Conservation (phyloP, 2,329 filamentous ascomycete genomes). For the Fusarium sp. region DNA sequence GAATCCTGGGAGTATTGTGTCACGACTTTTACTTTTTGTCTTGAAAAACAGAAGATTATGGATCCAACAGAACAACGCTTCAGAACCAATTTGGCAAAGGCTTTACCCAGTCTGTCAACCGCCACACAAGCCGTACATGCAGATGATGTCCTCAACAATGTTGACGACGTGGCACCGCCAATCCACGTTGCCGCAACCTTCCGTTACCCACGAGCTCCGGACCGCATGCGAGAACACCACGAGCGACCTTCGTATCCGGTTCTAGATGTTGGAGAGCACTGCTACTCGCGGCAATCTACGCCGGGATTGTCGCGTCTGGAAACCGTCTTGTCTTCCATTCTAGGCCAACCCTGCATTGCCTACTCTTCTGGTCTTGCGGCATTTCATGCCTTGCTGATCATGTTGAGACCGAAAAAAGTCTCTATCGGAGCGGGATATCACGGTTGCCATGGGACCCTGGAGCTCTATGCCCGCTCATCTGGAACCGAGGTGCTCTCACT, state of each 20-base stretch:
- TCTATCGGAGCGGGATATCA: slow-evolving; percentile 90
- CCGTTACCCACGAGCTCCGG: neutral
- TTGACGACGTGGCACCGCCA: neutral
- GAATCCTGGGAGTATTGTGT: neutral
- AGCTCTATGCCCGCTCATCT: slow-evolving; percentile 76
- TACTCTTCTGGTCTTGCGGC: slow-evolving; percentile 88
- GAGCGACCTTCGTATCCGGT: neutral
- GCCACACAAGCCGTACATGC: neutral
- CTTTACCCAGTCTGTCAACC: neutral
- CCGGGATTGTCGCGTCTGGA: slow-evolving; percentile 88
- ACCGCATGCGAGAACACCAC: neutral
- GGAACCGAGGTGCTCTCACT: slow-evolving; percentile 77
- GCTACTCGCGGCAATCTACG: slow-evolving; percentile 83
- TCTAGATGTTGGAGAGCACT: slow-evolving; percentile 53
- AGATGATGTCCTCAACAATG: neutral
- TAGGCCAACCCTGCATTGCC: slow-evolving; percentile 74
- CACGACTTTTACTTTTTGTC: fast-evolving
- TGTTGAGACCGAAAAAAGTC: slow-evolving; percentile 82
- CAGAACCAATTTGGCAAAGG: neutral
- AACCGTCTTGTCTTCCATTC: slow-evolving; percentile 78
- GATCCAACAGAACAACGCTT: neutral
- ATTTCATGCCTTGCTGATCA: slow-evolving; percentile 87
- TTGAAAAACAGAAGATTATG: neutral
- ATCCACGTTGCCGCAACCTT: neutral
- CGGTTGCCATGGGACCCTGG: slow-evolving; percentile 87